Evolutionary conservation across 1,284 basidiomycete genomes (phyloP), one percentile per base, ranked within the genome.

Genomic region (Sanghuangporus weigelae): DNA sequence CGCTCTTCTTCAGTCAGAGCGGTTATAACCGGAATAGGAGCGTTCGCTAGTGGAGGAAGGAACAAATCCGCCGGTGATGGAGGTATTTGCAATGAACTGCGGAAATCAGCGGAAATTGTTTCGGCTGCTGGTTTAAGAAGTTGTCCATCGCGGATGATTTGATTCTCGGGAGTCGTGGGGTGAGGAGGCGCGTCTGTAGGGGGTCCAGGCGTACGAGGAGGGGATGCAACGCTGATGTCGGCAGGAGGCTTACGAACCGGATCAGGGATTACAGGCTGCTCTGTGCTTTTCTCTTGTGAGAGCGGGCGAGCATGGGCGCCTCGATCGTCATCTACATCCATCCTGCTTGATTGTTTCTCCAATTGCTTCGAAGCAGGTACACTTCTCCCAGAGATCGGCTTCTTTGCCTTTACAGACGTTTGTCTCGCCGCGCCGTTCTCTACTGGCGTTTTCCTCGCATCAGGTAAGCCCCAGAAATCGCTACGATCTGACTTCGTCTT

Each of bases 1-100:
- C 85, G 75, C 70, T 92, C 89, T n/a, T 82, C 80, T 38, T 85
- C 84, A 16, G 82, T 83, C 39, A 92, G 74, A 19, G 70, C 71
- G 11, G 58, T 21, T 14, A 60, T 36, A 21, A 56, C 38, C 16
- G 21, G 31, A 16, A 59, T 35, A 2, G 65, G 63, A n/a, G 50
- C 11, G 39, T 31, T 35, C 19, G 67, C 57, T 12, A 66, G 63
- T n/a, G 56, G 59, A 31, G 64, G 61, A 8, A 66, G 49, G 62
- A 63, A 66, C 39, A 40, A 26, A 21, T 59, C 14, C 46, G 57
- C 16, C n/a, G 58, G 63, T 40, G 51, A 40, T 31, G 50, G 51
- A 21, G 62, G 59, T 6, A 38, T 56, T 38, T 26, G 44, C n/a
- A 55, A 39, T 23, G 35, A 26, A 12, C 7, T 57, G 8, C 21